These are phyloP conservation scores for Plasmodium falciparum DNA, from an alignment of 169 alveolate species.

Conservation along the genomic window DNA sequence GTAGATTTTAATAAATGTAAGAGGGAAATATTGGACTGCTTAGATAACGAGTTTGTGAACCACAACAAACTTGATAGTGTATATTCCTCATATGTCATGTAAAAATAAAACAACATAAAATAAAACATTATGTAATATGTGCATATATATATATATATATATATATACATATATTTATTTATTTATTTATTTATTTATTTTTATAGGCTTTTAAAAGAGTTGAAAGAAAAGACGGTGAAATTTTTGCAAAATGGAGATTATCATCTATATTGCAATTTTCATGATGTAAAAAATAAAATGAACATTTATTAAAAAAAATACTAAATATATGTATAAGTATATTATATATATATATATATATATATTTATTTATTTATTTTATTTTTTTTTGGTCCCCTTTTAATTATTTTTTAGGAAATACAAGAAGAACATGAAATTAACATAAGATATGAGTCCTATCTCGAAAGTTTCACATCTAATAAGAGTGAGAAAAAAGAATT, in stretches of 20 bases:
- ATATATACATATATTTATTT: neutral
- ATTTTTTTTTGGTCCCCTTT: neutral
- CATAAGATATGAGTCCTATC: slow-evolving; percentile 54
- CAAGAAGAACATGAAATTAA: slow-evolving; percentile 45
- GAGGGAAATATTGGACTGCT: slow-evolving; percentile 9
- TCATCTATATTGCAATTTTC: slow-evolving; percentile 14
- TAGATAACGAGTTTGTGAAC: slow-evolving; percentile 41
- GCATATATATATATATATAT: neutral
- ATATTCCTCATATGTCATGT: slow-evolving; percentile 35
- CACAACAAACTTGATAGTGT: slow-evolving; percentile 15
- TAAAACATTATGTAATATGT: neutral
- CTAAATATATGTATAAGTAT: neutral
- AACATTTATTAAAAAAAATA: too few species aligned
- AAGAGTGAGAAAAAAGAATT: slow-evolving; percentile 13
- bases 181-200: neutral
- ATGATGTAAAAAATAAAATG: slow-evolving; percentile 23
- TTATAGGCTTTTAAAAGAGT: slow-evolving; percentile 15
- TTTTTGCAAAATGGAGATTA: slow-evolving; percentile 61
- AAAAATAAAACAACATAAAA: neutral
- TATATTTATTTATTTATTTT: neutral
- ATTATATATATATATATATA: neutral
- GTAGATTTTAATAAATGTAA: slow-evolving; percentile 33
- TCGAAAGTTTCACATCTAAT: neutral
- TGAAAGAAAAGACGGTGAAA: slow-evolving; percentile 17
- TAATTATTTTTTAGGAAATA: slow-evolving; percentile 22